Base-by-base conservation (phyloP, 768 basidiomycete species). In the Phlebiopsis gigantea region DNA sequence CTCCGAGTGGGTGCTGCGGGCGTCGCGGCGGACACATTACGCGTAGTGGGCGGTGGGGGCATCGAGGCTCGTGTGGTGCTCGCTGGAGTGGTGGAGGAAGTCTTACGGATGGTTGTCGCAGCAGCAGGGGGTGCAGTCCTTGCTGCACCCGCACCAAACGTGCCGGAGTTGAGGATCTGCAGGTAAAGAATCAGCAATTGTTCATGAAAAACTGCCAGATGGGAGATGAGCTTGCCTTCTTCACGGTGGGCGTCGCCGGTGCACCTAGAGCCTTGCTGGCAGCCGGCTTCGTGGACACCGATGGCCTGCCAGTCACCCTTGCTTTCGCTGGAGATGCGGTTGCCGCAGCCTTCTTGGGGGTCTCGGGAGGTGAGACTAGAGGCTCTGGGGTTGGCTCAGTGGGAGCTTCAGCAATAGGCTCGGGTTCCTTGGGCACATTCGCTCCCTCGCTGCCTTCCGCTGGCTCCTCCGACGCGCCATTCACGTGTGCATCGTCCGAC, bases 81-180 rank as follows among this genome's bases (percentile, higher is more conserved):
- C 2, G 50, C 34, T 14, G 34, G 4, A 30, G 47, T 19, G 12
- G 72, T 67, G 57, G 74, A 73, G 19, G 72, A 71, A 25, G 78
- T 68, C 63, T 77, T 79, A 64, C 68, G 75, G 58, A 76, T 63
- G 46, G 70, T 84, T 52, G 75, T 59, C 42, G 70, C 57, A 30
- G 64, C 65, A n/a, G 71, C 55, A 29, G 71, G 53, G 25, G 75
- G 72, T 47, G 72, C 66, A 53, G 69, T 61, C 69, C 80, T 85
- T 51, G 79, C 72, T 56, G 74, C 62, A 60, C 84, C 83, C 66
- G 79, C 63, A 61, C 83, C 81, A 74, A 85, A 84, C 60, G 85
- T 85, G 59, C 84, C 82, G 56, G 84, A 79, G 69, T 73, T 83
- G 63, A 84, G 73, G 56, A 85, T 78, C 87, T 89, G 45, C 52